phyloP scores from a whole-genome alignment of 495 filamentous ascomycete genomes.

The Rusavskia elegans region DNA sequence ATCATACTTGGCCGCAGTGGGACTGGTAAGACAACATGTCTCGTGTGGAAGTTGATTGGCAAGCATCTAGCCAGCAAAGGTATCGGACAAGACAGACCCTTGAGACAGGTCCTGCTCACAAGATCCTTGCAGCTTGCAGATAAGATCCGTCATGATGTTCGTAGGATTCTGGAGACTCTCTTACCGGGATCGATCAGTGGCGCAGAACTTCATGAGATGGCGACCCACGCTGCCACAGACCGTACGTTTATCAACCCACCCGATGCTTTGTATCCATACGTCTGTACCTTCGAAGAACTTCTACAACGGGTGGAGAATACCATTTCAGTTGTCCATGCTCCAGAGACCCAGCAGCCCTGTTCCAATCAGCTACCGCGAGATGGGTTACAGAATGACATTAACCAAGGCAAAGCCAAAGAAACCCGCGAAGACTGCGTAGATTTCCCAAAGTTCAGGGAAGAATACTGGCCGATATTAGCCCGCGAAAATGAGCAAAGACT shows the following conservation, averaged over 20 bases:
- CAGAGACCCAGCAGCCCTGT: no score
- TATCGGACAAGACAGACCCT: background rate
- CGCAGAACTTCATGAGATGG: slow-evolving; percentile 6
- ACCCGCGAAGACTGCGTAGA: slow-evolving; percentile 11
- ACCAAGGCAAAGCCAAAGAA: background rate
- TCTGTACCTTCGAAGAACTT: slow-evolving; percentile 26
- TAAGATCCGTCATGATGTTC: slow-evolving; percentile 20
- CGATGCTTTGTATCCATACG: slow-evolving; percentile 21
- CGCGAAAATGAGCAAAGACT: slow-evolving; percentile 3
- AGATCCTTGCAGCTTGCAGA: slow-evolving; percentile 19
- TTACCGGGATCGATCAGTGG: background rate
- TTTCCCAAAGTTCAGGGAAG: slow-evolving; percentile 19
- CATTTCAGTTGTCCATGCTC: slow-evolving; percentile 2
- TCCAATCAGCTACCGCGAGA: background rate
- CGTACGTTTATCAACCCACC: slow-evolving; percentile 13
- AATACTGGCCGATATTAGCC: slow-evolving; percentile 24
- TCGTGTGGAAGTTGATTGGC: slow-evolving; percentile 23
- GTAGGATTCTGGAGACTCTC: slow-evolving; percentile 16
- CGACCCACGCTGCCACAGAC: background rate
- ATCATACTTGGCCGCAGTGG: slow-evolving; percentile 29
- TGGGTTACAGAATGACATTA: background rate
- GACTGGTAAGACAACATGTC: slow-evolving; percentile 30
- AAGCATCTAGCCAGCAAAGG: slow-evolving; percentile 7
- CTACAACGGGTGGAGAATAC: slow-evolving; percentile 21
- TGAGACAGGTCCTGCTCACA: slow-evolving; percentile 25